phyloP scores from a whole-genome alignment of 345 rosid genomes.

The Sisymbrium irio region DNA sequence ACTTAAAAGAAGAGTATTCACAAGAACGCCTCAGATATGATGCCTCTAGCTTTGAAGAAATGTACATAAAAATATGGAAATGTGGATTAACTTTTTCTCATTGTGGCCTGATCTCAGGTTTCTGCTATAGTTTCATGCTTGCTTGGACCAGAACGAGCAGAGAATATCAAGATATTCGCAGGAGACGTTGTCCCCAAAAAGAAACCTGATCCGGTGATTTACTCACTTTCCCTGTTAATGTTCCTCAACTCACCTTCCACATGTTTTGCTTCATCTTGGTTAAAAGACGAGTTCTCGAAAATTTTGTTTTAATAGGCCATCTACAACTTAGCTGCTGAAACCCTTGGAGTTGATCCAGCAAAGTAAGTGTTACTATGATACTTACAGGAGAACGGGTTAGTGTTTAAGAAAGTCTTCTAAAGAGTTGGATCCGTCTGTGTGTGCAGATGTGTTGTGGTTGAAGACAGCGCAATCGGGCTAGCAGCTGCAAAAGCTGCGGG shows the following conservation, averaged over 20 bases:
- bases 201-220: slow-evolving; percentile 84
- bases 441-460: slow-evolving; percentile 80
- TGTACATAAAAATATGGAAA: background rate
- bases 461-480: slow-evolving; percentile 90
- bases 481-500: slow-evolving; percentile 98
- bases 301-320: slow-evolving; percentile 56
- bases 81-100: background rate
- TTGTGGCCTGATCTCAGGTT: slow-evolving; percentile 49
- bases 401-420: background rate
- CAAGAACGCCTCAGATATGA: no score
- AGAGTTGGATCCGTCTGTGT: background rate
- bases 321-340: slow-evolving; percentile 80
- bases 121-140: slow-evolving; percentile 87
- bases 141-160: slow-evolving; percentile 86
- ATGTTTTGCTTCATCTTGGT: background rate
- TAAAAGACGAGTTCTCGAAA: background rate
- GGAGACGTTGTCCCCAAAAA: slow-evolving; percentile 92
- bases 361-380: slow-evolving; percentile 44
- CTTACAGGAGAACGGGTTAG: background rate
- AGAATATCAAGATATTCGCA: slow-evolving; percentile 83
- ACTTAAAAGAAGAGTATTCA: no score
- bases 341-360: slow-evolving; percentile 83
- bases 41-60: background rate
- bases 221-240: background rate
- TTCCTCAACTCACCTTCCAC: background rate